phyloP scores from a whole-genome alignment of 2,329 filamentous ascomycete genomes.

The Penicillium frequentans region DNA sequence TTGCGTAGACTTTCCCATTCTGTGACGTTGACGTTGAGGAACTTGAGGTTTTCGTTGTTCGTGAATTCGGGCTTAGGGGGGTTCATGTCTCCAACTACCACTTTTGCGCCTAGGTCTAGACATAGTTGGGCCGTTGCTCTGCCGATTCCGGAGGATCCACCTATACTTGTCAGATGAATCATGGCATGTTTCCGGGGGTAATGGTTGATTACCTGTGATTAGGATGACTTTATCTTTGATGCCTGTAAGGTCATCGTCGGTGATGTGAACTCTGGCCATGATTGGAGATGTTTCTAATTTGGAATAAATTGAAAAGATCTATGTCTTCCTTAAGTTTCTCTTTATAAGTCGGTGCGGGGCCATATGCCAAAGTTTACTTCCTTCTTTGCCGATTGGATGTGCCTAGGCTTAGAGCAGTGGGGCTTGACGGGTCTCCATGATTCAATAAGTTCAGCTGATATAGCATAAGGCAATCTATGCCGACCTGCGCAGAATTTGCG shows the following conservation, averaged over 20 bases:
- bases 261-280: constrained; percentile 50
- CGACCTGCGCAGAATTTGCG: not conserved
- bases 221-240: constrained; percentile 55
- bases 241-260: constrained; percentile 43
- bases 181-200: not conserved
- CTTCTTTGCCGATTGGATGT: not conserved
- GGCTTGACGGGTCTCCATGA: not conserved
- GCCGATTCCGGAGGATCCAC: constrained; percentile 62
- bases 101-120: constrained; percentile 54
- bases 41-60: constrained; percentile 34
- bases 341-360: not conserved
- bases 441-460: too few species aligned
- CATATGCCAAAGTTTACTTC: not conserved
- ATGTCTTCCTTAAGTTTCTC: not conserved
- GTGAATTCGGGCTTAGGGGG: constrained; percentile 31
- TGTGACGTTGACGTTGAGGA: constrained; percentile 50
- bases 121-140: constrained; percentile 56
- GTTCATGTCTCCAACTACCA: constrained; percentile 57
- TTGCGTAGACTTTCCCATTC: constrained; percentile 52
- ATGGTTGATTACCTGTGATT: constrained; percentile 47
- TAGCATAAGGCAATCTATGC: not conserved
- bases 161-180: constrained; percentile 27
- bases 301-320: too few species aligned
- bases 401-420: not conserved
- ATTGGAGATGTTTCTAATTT: not conserved